Evolutionary conservation across 2,329 filamentous ascomycete genomes (phyloP).

Genomic region (Xylariales sp.): DNA sequence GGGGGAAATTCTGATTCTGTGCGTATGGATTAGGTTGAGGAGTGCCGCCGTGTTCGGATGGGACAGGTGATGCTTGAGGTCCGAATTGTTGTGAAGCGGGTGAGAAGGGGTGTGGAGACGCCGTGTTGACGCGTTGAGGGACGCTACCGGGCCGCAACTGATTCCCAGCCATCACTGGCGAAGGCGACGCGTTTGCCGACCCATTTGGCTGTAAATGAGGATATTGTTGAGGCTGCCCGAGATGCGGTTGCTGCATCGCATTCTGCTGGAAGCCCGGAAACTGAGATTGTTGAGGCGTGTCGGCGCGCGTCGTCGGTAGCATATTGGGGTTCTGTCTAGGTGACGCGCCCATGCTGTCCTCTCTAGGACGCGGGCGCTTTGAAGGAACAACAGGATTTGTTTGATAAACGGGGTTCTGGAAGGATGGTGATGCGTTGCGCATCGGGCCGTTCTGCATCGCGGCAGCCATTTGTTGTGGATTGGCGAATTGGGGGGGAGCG

Average conservation of each 20-base stretch:
- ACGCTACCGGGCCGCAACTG: slow-evolving; percentile 69
- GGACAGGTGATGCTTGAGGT: slow-evolving; percentile 69
- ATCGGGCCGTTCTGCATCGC: slow-evolving; percentile 77
- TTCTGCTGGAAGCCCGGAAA: slow-evolving; percentile 68
- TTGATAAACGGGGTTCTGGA: slow-evolving; percentile 74
- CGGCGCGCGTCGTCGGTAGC: slow-evolving; percentile 79
- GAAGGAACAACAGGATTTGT: slow-evolving; percentile 84
- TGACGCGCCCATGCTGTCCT: slow-evolving; percentile 81
- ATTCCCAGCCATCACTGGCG: slow-evolving; percentile 78
- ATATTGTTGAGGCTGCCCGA: slow-evolving; percentile 65
- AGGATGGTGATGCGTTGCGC: slow-evolving; percentile 78
- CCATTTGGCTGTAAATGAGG: slow-evolving; percentile 78
- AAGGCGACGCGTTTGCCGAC: slow-evolving; percentile 82
- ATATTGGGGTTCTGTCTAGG: slow-evolving; percentile 72
- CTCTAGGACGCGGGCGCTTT: slow-evolving; percentile 75
- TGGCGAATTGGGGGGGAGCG: slow-evolving; percentile 46
- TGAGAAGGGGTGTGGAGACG: slow-evolving; percentile 88
- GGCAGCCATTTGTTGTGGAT: slow-evolving; percentile 49
- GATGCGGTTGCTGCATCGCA: slow-evolving; percentile 56
- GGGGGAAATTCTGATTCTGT: slow-evolving; percentile 52
- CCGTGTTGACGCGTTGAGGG: slow-evolving; percentile 80
- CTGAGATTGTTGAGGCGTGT: slow-evolving; percentile 78
- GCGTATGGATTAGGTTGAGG: slow-evolving; percentile 71
- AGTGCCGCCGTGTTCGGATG: slow-evolving; percentile 70
- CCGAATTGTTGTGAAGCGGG: slow-evolving; percentile 69